Conservation (phyloP, 1,284 basidiomycete genomes). For the Apiotrichum akiyoshidainum region DNA sequence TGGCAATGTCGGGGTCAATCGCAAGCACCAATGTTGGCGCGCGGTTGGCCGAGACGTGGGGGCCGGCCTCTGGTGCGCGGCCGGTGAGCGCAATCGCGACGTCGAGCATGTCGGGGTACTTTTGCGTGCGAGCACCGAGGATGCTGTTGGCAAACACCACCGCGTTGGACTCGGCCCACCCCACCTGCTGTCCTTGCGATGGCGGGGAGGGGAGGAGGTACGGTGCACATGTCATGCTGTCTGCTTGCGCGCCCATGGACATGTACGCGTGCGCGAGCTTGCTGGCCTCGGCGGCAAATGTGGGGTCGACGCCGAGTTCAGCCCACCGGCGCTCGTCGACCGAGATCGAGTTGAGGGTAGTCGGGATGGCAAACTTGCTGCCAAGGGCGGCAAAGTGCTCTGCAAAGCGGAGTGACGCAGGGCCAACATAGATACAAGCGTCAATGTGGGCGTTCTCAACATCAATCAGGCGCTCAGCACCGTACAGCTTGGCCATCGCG, state of each 20-base stretch:
- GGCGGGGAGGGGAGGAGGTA: conserved; percentile 16
- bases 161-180: conserved; percentile 16
- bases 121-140: conserved; percentile 16
- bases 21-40: background rate
- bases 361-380: conserved; percentile 12
- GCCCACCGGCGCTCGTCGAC: conserved; percentile 8
- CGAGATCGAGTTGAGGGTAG: conserved; percentile 14
- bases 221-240: conserved; percentile 13
- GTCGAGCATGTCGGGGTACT: conserved; percentile 21
- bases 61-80: conserved; percentile 11
- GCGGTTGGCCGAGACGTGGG: conserved; percentile 3
- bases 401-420: conserved; percentile 11
- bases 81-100: conserved; percentile 15
- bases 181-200: background rate
- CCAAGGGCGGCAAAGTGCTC: conserved; percentile 9
- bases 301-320: conserved; percentile 1
- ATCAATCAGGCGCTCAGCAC: conserved; percentile 4
- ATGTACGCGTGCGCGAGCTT: conserved; percentile 8
- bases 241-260: conserved; percentile 3
- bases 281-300: background rate
- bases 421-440: conserved; percentile 17
- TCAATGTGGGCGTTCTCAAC: conserved; percentile 13
- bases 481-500: conserved; percentile 13
- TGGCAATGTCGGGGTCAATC: background rate
- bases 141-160: conserved; percentile 15